These are phyloP conservation scores for Yamadazyma aaseri DNA, from an alignment of 1,139 yeast genomes.

Conservation along the genomic window DNA sequence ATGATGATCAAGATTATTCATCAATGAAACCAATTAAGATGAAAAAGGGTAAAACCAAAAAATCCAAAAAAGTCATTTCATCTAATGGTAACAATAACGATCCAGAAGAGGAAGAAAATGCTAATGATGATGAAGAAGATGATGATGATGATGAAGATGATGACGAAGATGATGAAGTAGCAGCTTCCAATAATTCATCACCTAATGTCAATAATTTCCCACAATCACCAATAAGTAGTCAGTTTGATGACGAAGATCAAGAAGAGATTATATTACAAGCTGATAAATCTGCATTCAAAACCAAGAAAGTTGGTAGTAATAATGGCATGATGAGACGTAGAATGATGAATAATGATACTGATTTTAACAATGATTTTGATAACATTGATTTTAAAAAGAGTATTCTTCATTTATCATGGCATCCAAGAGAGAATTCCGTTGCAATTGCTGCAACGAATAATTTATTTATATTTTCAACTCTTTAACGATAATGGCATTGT, in stretches of 20 bases:
- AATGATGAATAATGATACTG: constrained; percentile 46
- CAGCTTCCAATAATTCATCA: constrained; percentile 22
- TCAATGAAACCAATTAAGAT: constrained; percentile 17
- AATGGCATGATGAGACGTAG: constrained; percentile 39
- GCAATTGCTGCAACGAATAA: constrained; percentile 99
- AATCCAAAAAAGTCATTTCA: constrained; percentile 4
- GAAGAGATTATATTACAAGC: constrained; percentile 87
- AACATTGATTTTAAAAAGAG: constrained; percentile 92
- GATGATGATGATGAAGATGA: constrained; percentile 43
- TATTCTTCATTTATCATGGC: constrained; percentile 97
- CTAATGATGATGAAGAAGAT: constrained; percentile 36
- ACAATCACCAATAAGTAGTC: constrained; percentile 34
- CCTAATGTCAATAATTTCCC: constrained; percentile 27
- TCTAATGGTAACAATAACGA: constrained; percentile 30
- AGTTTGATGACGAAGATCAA: constrained; percentile 52
- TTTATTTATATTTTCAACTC: constrained; percentile 73
- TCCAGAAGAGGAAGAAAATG: constrained; percentile 40
- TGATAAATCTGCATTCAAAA: constrained; percentile 94
- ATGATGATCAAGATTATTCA: constrained; percentile 13
- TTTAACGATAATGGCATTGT: constrained; percentile 27
- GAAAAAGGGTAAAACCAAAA: constrained; percentile 16
- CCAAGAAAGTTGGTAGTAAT: constrained; percentile 53
- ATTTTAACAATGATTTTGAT: constrained; percentile 58
- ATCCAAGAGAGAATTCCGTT: constrained; percentile 92
- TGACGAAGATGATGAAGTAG: constrained; percentile 43